phyloP scores from a whole-genome alignment of 2,329 filamentous ascomycete species.

The Diaporthe capsici region DNA sequence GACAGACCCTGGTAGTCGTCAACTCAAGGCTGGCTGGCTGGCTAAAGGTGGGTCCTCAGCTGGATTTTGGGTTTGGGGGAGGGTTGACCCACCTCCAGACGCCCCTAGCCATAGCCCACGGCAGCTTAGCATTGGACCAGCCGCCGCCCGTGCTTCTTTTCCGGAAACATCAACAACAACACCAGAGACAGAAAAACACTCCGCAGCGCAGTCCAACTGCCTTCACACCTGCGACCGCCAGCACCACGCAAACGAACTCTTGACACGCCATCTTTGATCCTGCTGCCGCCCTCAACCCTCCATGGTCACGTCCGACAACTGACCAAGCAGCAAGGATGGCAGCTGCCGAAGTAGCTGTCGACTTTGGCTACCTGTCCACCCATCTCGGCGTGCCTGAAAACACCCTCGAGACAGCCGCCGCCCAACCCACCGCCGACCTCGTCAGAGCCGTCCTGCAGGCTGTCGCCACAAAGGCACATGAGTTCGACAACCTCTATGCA shows the following conservation, averaged over 20 bases:
- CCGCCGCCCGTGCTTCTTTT: slow-evolving; percentile 33
- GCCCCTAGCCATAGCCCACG: not conserved
- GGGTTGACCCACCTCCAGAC: slow-evolving; percentile 10
- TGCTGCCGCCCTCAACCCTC: slow-evolving; percentile 13
- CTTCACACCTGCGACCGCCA: slow-evolving; percentile 2
- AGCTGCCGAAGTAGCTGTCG: slow-evolving; percentile 66
- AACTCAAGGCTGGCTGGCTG: not conserved
- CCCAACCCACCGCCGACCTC: slow-evolving; percentile 82
- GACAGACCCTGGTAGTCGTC: not conserved
- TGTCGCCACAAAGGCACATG: slow-evolving; percentile 83
- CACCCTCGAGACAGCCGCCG: slow-evolving; percentile 71
- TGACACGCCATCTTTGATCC: not conserved
- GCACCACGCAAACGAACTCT: not conserved
- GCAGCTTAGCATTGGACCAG: slow-evolving; percentile 18
- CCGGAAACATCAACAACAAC: slow-evolving; percentile 34
- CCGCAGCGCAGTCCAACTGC: slow-evolving; percentile 2
- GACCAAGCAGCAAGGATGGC: slow-evolving; percentile 64
- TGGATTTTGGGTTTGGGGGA: not conserved
- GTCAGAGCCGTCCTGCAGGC: slow-evolving; percentile 81
- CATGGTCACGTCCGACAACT: slow-evolving; percentile 38
- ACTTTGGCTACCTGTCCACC: slow-evolving; percentile 80
- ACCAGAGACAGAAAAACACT: not conserved
- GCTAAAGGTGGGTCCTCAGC: slow-evolving; percentile 1
- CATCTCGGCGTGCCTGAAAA: slow-evolving; percentile 78
- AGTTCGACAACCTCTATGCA: slow-evolving; percentile 84